A percentile compares a stretch with the other conserved stretches of the same genome.
Conservation (phyloP, 352 stramenopile genomes). For the Pythium folliculosum region DNA sequence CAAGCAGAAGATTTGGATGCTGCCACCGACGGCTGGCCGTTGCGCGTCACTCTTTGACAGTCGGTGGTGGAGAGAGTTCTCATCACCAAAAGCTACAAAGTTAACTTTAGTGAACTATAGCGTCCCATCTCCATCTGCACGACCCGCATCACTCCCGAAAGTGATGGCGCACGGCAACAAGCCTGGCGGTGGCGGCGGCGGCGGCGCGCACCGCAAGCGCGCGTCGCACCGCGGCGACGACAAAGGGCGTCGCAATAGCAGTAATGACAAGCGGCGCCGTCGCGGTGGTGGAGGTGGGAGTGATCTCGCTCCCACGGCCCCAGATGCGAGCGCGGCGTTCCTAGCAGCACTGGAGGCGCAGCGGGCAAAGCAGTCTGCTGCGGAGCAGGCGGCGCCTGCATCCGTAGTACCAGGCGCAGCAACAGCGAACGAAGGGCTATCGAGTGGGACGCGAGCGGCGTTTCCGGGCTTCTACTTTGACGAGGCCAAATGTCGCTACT, state of each 20-base stretch:
- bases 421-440: too few species aligned
- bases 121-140: not conserved
- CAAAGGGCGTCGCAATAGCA: not conserved
- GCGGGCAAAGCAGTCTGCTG: conserved; percentile 34
- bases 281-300: not conserved
- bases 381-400: not conserved
- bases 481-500: conserved; percentile 50
- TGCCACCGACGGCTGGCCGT: conserved; percentile 10
- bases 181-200: not conserved
- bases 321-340: conserved; percentile 36
- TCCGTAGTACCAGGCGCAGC: not conserved
- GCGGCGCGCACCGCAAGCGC: not conserved
- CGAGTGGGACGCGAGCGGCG: too few species aligned
- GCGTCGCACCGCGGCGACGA: not conserved
- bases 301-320: not conserved
- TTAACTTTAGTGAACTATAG: conserved; percentile 1
- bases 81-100: not conserved
- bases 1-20: conserved; percentile 28
- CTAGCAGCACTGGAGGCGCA: conserved; percentile 63
- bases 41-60: not conserved
- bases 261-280: conserved; percentile 10
- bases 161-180: not conserved
- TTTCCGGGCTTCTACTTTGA: conserved; percentile 70
- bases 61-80: not conserved
- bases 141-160: not conserved